These are phyloP conservation scores for Boechera retrofracta DNA, from an alignment of 345 rosid genomes.

Conservation along the genomic window DNA sequence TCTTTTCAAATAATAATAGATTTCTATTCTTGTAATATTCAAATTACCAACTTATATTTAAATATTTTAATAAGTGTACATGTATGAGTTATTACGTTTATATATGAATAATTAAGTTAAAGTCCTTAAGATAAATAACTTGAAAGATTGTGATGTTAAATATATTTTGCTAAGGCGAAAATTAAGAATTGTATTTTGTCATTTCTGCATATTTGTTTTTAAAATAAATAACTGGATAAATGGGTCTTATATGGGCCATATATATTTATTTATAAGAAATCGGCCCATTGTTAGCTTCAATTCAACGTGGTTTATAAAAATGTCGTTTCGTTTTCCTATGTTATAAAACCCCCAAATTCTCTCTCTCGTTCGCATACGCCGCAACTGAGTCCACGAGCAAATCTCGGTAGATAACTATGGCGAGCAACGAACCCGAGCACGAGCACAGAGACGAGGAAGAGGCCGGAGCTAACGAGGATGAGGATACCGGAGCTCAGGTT, in stretches of 20 bases:
- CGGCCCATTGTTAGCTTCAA: constrained; percentile 35
- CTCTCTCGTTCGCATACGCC: constrained; percentile 27
- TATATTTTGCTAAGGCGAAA: no score
- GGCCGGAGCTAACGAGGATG: constrained; percentile 76
- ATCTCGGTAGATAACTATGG: constrained; percentile 50
- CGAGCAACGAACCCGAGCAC: constrained; percentile 63
- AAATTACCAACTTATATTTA: no score
- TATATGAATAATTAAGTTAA: no score
- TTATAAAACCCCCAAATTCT: constrained; percentile 27
- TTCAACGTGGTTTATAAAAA: constrained; percentile 15
- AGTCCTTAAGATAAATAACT: no score
- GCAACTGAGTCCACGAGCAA: constrained; percentile 28
- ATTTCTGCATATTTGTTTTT: no score
- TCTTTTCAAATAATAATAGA: no score
- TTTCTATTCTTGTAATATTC: no score
- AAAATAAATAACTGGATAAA: not conserved
- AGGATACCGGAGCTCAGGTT: constrained; percentile 95
- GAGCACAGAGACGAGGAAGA: constrained; percentile 76
- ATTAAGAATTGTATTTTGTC: no score
- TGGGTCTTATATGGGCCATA: constrained; percentile 31
- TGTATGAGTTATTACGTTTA: no score
- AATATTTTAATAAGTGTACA: no score
- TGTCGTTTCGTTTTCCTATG: not conserved
- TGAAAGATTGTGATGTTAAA: no score
- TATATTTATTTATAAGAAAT: not conserved